phyloP scores from a whole-genome alignment of 2,329 filamentous ascomycete genomes.

The Myriangium duriaei region DNA sequence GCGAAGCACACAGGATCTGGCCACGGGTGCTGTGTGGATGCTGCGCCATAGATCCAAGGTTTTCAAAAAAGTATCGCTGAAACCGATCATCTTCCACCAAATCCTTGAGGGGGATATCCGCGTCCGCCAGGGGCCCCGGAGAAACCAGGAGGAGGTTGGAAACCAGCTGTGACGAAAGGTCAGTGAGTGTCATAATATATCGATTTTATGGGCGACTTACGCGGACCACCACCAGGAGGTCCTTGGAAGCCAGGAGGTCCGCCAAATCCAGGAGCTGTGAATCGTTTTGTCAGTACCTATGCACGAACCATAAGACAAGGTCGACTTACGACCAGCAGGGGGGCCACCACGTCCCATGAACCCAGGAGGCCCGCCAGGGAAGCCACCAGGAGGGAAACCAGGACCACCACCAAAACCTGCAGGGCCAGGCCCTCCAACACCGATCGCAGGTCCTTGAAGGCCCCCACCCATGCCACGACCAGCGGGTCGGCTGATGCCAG shows the following conservation, averaged over 20 bases:
- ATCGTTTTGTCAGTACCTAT: not conserved
- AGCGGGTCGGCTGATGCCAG: slow-evolving; percentile 81
- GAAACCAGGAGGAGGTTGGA: slow-evolving; percentile 42
- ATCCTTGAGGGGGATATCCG: slow-evolving; percentile 21
- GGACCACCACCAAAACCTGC: slow-evolving; percentile 36
- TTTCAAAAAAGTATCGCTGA: too few relatives aligned
- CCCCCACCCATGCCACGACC: slow-evolving; percentile 68
- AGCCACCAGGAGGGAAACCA: slow-evolving; percentile 39
- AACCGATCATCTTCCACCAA: slow-evolving; percentile 17
- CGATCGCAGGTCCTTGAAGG: slow-evolving; percentile 76
- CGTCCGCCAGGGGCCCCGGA: slow-evolving; percentile 45
- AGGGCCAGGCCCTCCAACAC: slow-evolving; percentile 68
- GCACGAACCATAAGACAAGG: not conserved
- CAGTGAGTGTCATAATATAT: not conserved
- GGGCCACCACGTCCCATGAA: slow-evolving; percentile 27
- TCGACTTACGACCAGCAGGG: slow-evolving; percentile 19
- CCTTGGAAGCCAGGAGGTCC: slow-evolving; percentile 17
- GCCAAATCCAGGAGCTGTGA: slow-evolving; percentile 13
- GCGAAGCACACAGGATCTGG: too few relatives aligned
- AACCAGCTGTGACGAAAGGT: slow-evolving; percentile 14
- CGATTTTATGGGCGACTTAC: slow-evolving; percentile 10
- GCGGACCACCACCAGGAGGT: slow-evolving; percentile 35
- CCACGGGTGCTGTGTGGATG: too few relatives aligned
- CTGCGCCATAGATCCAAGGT: too few relatives aligned
- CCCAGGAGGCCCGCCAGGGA: slow-evolving; percentile 32